A percentile compares a stretch with the other conserved stretches of the same genome.
Evolutionary conservation across 2,329 filamentous ascomycete species (phyloP).

Genomic region (Colletotrichum sp.): DNA sequence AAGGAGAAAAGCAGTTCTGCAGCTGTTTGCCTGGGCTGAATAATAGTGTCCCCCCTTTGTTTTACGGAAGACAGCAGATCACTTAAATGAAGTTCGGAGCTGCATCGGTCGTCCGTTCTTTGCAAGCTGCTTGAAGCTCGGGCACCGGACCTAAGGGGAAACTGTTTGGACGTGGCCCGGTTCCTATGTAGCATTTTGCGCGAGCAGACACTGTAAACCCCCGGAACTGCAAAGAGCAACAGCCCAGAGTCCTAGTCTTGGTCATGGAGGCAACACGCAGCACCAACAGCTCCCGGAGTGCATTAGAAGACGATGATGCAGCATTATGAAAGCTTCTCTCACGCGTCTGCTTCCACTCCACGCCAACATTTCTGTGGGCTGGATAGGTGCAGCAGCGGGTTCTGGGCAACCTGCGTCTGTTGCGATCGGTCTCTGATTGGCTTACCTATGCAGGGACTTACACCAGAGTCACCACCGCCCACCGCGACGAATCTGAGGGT

Average conservation of each 20-base stretch:
- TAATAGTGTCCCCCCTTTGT: background rate
- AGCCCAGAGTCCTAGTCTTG: background rate
- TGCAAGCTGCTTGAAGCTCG: background rate
- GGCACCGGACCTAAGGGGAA: background rate
- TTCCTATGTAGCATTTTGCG: background rate
- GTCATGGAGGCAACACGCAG: background rate
- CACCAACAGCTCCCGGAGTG: background rate
- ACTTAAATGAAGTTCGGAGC: background rate
- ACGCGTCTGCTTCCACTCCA: background rate
- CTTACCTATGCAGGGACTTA: background rate
- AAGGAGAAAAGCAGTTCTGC: background rate
- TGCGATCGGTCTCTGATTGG: slow-evolving; percentile 12
- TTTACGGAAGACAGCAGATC: background rate
- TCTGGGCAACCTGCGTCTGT: background rate
- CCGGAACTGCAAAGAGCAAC: background rate
- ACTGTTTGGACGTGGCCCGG: background rate
- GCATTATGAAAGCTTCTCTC: background rate
- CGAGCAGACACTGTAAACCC: background rate
- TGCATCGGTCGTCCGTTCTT: background rate
- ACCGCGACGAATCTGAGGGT: background rate
- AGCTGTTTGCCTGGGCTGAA: background rate
- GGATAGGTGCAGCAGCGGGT: background rate
- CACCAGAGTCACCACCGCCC: background rate
- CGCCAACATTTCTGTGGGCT: background rate
- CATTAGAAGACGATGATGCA: background rate